Evolutionary conservation across 2,329 filamentous ascomycete species (phyloP).

Genomic region (Hypoxylon sp.): DNA sequence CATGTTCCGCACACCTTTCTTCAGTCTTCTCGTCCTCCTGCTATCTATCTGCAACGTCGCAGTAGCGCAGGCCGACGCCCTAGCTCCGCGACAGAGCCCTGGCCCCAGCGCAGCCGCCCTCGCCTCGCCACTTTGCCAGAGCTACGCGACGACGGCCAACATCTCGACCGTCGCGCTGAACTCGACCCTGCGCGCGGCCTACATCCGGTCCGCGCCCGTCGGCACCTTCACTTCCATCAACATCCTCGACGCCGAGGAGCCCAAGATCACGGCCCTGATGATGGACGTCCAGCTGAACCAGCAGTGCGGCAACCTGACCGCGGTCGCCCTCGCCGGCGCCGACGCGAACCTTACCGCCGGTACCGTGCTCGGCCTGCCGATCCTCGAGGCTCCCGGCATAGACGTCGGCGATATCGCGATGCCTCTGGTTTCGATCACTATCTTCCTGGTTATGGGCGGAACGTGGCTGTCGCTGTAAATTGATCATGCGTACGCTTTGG

Average conservation of each 20-base stretch:
- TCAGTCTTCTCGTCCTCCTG: conserved; percentile 40
- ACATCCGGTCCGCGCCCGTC: conserved; percentile 56
- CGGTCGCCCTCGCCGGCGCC: conserved; percentile 57
- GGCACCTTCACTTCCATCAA: conserved; percentile 54
- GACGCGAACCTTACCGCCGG: conserved; percentile 58
- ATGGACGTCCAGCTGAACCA: conserved; percentile 56
- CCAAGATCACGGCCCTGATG: conserved; percentile 54
- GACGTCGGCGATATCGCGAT: conserved; percentile 37
- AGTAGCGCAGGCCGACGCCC: conserved; percentile 35
- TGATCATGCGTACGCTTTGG: neutral
- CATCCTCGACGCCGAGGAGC: conserved; percentile 57
- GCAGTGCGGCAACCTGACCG: conserved; percentile 59
- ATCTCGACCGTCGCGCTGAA: conserved; percentile 60
- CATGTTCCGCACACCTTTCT: conserved; percentile 37
- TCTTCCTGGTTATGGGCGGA: conserved; percentile 45
- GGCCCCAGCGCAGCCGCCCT: conserved; percentile 37
- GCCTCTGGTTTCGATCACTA: conserved; percentile 40
- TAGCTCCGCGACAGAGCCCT: conserved; percentile 44
- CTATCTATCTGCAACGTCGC: conserved; percentile 41
- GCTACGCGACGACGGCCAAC: conserved; percentile 60
- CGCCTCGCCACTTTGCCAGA: conserved; percentile 50
- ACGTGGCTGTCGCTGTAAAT: conserved; percentile 43
- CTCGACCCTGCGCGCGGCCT: conserved; percentile 59
- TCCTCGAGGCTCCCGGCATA: conserved; percentile 51
- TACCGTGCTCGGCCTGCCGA: conserved; percentile 53